These are phyloP conservation scores for Agrocybe chaxingu DNA, from an alignment of 768 basidiomycete species.

Conservation along the genomic window DNA sequence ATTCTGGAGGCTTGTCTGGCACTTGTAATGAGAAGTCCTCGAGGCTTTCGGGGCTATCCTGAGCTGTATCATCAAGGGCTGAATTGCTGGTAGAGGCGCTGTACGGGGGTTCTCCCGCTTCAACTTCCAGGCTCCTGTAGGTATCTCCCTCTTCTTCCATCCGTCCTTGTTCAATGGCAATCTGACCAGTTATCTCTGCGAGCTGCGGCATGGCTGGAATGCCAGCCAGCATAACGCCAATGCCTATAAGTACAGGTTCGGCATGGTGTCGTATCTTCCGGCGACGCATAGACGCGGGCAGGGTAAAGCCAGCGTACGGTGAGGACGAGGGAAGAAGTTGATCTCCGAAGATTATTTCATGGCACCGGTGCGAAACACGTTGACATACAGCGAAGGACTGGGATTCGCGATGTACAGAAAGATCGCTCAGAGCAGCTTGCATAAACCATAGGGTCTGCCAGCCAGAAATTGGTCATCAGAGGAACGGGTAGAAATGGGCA, in stretches of 20 bases:
- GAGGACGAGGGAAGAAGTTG: conserved; percentile 60
- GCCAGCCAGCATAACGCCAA: conserved; percentile 79
- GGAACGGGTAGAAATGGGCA: conserved; percentile 20
- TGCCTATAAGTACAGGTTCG: conserved; percentile 78
- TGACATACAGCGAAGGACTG: conserved; percentile 89
- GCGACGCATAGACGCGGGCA: conserved; percentile 47
- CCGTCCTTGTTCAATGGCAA: conserved; percentile 89
- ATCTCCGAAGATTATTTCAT: conserved; percentile 95
- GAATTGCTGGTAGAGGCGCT: conserved; percentile 15
- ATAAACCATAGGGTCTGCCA: conserved; percentile 89
- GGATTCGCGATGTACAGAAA: conserved; percentile 61
- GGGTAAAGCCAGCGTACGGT: conserved; percentile 63
- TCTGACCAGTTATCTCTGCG: conserved; percentile 70
- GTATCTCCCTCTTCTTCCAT: conserved; percentile 57
- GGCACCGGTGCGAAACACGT: conserved; percentile 84
- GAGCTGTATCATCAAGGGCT: conserved; percentile 41
- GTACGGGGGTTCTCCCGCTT: conserved; percentile 40
- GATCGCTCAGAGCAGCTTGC: conserved; percentile 90
- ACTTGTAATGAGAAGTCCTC: conserved; percentile 18
- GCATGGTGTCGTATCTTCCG: conserved; percentile 71
- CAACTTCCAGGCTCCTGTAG: conserved; percentile 45
- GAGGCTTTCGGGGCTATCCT: conserved; percentile 29
- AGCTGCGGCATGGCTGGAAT: conserved; percentile 73
- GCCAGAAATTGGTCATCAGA: conserved; percentile 2
- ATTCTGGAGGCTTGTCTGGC: conserved; percentile 5